Base-by-base conservation (phyloP, 2,329 filamentous ascomycete species). In the Fusarium circinatum region DNA sequence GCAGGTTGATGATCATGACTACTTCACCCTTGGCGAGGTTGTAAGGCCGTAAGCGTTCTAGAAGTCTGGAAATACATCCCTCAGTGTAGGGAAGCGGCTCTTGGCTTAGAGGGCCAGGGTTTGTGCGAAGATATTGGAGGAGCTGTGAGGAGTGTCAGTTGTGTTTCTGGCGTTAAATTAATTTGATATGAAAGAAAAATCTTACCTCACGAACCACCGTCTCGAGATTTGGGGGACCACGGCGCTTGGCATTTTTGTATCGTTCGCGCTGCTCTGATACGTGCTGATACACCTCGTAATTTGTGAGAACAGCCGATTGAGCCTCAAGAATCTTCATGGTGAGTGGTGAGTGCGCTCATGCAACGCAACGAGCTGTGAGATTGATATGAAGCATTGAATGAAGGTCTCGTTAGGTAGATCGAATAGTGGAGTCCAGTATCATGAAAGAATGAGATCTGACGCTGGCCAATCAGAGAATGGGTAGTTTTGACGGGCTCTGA, bases 251-350 rank as follows among this genome's bases (percentile, higher is more conserved):
- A 47, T 84, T 82, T 77, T 88, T 86, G 76, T 90, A 88, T 54
- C 84, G 83, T 62, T 84, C 82, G 58, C 86, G 85, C 77, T 90
- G 88, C 52, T 91, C 87, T 11, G 83, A 83, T 44, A 94, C 82
- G 76, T 93, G 92, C 64, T 87, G 85, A 77, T 91, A 91, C 72
- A 94, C 92, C 85, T 94, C 93, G 73, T 89, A 92, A 81, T 94
- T 94, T 80, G 90, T 89, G 78, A 95, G 85, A 47, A 91, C 87
- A 10, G 91, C 91, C 36, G 89, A 89, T 79, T 94, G 91, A 7
- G 92, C 85, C 78, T 93, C 92, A 76, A 94, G 83, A 78, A 95
- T 89, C 87, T 93, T 92, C 90, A 92, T 91, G 26, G 41, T 80
- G 76, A 56, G 28, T 26, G 36, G 44, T n/a, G 55, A 38, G 30